These are phyloP conservation scores for Pisolithus albus DNA, from an alignment of 768 basidiomycete species.

Conservation along the genomic window DNA sequence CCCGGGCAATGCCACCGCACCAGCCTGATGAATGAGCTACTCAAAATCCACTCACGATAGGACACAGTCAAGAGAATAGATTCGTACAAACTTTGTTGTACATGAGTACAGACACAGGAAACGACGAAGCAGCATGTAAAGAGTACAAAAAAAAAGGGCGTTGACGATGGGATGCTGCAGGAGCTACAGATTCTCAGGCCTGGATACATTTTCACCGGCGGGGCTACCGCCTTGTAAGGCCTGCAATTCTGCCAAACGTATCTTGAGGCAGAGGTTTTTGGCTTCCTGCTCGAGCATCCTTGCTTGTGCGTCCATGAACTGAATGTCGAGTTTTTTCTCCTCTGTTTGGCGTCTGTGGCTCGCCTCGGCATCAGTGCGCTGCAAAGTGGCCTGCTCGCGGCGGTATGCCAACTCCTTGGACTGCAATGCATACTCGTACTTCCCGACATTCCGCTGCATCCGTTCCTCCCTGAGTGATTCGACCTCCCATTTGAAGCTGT, in stretches of 20 bases:
- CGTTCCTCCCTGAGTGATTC: background rate
- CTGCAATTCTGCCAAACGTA: background rate
- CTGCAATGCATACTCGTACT: background rate
- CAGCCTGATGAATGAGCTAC: background rate
- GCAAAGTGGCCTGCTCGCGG: background rate
- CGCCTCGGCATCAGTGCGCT: background rate
- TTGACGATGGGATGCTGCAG: too few relatives aligned
- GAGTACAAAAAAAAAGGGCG: too few relatives aligned
- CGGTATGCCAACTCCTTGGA: constrained; percentile 2
- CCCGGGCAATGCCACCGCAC: background rate
- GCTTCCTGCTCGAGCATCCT: background rate
- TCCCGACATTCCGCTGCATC: background rate
- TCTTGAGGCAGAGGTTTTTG: background rate
- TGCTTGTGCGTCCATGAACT: background rate
- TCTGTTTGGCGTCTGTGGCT: background rate
- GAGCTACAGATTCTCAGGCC: too few relatives aligned
- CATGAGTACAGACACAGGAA: too few relatives aligned
- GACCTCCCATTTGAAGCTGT: background rate
- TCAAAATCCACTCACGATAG: background rate
- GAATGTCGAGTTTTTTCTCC: constrained; percentile 1
- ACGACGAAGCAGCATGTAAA: too few relatives aligned
- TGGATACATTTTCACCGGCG: too few relatives aligned
- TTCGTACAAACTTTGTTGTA: too few relatives aligned
- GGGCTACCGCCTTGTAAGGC: too few relatives aligned
- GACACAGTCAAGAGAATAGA: too few relatives aligned